Evolutionary conservation across 164 flowering plant species (phyloP).

Genomic region (Warburgia ugandensis): DNA sequence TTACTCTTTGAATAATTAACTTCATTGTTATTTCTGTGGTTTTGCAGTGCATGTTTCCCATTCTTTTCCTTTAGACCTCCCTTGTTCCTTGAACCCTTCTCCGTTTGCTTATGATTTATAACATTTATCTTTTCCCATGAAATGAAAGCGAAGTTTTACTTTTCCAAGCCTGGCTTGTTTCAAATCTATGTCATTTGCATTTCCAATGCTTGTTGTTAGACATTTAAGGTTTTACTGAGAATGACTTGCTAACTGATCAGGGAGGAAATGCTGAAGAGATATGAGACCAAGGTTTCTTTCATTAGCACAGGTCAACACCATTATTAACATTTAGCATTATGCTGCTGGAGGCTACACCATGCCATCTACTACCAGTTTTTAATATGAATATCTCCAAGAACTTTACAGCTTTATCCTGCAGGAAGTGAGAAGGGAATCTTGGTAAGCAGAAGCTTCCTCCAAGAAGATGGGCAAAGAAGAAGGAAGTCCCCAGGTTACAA

Average conservation of each 20-base stretch:
- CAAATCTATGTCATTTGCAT: no score
- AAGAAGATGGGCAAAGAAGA: conserved; percentile 43
- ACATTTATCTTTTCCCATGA: no score
- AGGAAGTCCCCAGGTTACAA: conserved; percentile 17
- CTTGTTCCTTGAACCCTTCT: no score
- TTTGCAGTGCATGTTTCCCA: no score
- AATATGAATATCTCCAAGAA: not conserved
- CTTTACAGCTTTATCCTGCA: not conserved
- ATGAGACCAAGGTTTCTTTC: not conserved
- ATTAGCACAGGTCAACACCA: not conserved
- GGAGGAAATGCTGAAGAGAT: conserved; percentile 1
- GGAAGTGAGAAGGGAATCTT: not conserved
- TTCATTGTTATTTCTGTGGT: no score
- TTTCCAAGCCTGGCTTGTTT: no score
- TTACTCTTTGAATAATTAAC: no score
- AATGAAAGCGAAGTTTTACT: no score
- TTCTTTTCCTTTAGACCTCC: no score
- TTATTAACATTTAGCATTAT: not conserved
- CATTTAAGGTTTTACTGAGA: not conserved
- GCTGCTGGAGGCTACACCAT: not conserved
- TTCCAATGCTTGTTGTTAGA: no score
- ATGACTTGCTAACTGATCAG: not conserved
- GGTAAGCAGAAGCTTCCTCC: conserved; percentile 2
- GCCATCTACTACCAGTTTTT: not conserved
- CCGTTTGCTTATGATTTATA: no score